phyloP scores from a whole-genome alignment of 306 rosid genomes.

The Cicer yamashitae region DNA sequence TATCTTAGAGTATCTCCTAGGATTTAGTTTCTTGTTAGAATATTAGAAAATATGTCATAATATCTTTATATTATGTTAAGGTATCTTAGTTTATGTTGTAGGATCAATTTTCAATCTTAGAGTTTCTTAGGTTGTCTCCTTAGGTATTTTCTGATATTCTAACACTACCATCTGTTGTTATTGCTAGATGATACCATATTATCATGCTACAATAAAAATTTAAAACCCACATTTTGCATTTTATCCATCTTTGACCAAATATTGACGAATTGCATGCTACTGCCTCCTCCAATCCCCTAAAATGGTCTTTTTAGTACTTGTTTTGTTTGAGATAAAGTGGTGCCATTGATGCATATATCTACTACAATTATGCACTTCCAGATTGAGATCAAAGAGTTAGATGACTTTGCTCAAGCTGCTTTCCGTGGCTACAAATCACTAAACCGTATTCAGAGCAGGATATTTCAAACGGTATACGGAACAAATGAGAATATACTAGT shows the following conservation, averaged over 20 bases:
- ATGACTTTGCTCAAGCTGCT: conserved; percentile 99
- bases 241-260: conserved; percentile 11
- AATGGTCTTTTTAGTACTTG: conserved; percentile 22
- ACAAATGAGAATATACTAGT: conserved; percentile 94
- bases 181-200: conserved; percentile 28
- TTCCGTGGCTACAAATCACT: conserved; percentile 86
- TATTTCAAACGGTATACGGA: conserved; percentile 82
- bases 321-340: conserved; percentile 36
- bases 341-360: conserved; percentile 40
- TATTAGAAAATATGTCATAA: background rate
- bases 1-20: background rate
- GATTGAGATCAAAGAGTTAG: conserved; percentile 90
- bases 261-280: conserved; percentile 26
- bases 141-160: background rate
- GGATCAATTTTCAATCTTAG: background rate
- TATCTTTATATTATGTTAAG: background rate
- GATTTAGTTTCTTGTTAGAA: background rate
- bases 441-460: conserved; percentile 93
- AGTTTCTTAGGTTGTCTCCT: background rate
- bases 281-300: conserved; percentile 33
- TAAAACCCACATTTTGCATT: conserved; percentile 23
- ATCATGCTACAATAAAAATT: conserved; percentile 3
- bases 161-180: conserved; percentile 15
- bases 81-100: background rate
- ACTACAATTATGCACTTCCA: conserved; percentile 49